A percentile compares a stretch with the other conserved stretches of the same genome.
These are phyloP conservation scores for Moesziomyces parantarcticus DNA, from an alignment of 1,284 basidiomycete genomes.

Conservation along the genomic window DNA sequence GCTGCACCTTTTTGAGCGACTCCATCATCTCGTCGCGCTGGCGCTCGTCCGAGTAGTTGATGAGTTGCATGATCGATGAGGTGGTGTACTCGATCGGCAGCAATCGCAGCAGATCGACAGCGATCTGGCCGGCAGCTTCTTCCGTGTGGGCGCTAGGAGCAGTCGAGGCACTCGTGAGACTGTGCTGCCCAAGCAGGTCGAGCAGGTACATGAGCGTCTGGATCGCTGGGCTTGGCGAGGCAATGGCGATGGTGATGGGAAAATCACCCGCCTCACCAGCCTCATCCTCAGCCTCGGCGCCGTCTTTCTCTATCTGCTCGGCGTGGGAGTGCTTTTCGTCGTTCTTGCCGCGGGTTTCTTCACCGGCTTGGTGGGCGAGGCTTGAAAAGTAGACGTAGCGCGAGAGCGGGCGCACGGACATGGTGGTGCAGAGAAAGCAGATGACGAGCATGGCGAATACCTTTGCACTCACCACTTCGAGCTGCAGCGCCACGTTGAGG, in stretches of 20 bases:
- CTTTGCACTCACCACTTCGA: conserved; percentile 36
- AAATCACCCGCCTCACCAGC: conserved; percentile 20
- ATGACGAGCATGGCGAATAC: conserved; percentile 55
- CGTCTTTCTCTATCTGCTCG: not conserved
- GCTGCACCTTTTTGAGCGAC: conserved; percentile 36
- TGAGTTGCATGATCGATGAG: conserved; percentile 48
- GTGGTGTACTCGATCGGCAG: conserved; percentile 46
- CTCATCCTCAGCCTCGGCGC: not conserved
- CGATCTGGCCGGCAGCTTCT: conserved; percentile 16
- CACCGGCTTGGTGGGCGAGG: conserved; percentile 9
- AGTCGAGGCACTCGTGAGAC: too few relatives aligned
- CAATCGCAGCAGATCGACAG: conserved; percentile 47
- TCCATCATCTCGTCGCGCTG: conserved; percentile 49
- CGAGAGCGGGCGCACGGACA: conserved; percentile 45
- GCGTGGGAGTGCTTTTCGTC: conserved; percentile 3
- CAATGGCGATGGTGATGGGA: conserved; percentile 45
- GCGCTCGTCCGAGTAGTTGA: conserved; percentile 43
- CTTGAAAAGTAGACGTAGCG: conserved; percentile 42
- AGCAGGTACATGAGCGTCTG: conserved; percentile 50
- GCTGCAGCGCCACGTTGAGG: conserved; percentile 44
- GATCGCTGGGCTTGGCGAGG: conserved; percentile 44
- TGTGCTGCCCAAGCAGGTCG: conserved; percentile 26
- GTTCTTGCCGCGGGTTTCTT: not conserved
- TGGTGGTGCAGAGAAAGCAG: conserved; percentile 48
- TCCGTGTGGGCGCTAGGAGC: not conserved